Evolutionary conservation across 2,329 filamentous ascomycete species (phyloP).

Genomic region (Akanthomyces dipterigenus): DNA sequence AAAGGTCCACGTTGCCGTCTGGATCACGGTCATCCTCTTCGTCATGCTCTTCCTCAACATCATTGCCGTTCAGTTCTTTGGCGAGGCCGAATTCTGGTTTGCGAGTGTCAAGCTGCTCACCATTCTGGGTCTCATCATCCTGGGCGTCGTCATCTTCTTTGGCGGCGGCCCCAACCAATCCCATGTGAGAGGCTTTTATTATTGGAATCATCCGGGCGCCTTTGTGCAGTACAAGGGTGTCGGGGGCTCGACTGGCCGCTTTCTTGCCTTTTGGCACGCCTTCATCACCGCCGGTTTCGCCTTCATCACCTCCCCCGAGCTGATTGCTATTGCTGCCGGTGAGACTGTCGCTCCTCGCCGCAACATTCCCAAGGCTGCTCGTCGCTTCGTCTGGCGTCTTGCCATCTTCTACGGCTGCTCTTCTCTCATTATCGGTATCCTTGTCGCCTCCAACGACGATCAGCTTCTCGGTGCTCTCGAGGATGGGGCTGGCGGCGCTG

Average conservation of each 20-base stretch:
- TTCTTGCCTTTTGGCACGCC: slow-evolving; percentile 50
- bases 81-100: slow-evolving; percentile 57
- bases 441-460: slow-evolving; percentile 58
- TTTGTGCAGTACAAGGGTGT: slow-evolving; percentile 40
- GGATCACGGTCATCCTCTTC: slow-evolving; percentile 51
- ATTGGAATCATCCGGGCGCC: slow-evolving; percentile 49
- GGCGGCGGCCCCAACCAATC: slow-evolving; percentile 46
- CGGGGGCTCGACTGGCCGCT: slow-evolving; percentile 44
- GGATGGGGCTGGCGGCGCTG: slow-evolving; percentile 32
- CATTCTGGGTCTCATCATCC: slow-evolving; percentile 50
- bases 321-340: slow-evolving; percentile 56
- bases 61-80: slow-evolving; percentile 50
- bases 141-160: slow-evolving; percentile 49
- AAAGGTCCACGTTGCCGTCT: slow-evolving; percentile 45
- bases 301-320: slow-evolving; percentile 57
- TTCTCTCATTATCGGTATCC: slow-evolving; percentile 53
- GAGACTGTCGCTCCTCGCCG: slow-evolving; percentile 58
- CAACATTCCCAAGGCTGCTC: slow-evolving; percentile 60
- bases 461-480: slow-evolving; percentile 53
- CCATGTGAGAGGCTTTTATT: slow-evolving; percentile 37
- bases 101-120: slow-evolving; percentile 54
- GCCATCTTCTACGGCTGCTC: slow-evolving; percentile 58
- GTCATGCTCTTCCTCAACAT: slow-evolving; percentile 51
- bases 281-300: slow-evolving; percentile 54
- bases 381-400: slow-evolving; percentile 55